A percentile compares a stretch with the other conserved stretches of the same genome.
These are phyloP conservation scores for Penicillium sp. DNA, from an alignment of 2,329 filamentous ascomycete species.

Conservation along the genomic window DNA sequence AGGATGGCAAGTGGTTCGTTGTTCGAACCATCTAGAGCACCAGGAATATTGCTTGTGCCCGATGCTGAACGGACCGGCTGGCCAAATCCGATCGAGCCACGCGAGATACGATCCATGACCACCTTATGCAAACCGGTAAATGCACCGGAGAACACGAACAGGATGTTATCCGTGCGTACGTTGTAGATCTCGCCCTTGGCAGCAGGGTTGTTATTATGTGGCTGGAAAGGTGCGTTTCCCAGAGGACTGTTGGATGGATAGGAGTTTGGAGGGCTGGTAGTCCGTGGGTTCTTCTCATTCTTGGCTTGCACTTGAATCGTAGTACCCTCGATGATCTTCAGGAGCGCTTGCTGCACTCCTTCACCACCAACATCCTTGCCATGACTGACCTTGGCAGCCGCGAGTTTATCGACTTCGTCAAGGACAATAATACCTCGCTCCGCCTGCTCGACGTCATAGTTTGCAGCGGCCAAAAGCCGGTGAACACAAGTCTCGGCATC, in stretches of 20 bases:
- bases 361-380: slow-evolving; percentile 94
- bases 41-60: slow-evolving; percentile 26
- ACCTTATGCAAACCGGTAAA: slow-evolving; percentile 90
- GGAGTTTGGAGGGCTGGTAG: slow-evolving; percentile 35
- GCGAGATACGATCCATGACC: slow-evolving; percentile 79
- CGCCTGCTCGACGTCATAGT: slow-evolving; percentile 77
- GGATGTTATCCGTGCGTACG: slow-evolving; percentile 89
- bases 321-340: slow-evolving; percentile 95
- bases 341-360: slow-evolving; percentile 88
- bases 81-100: slow-evolving; percentile 84
- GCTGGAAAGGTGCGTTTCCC: slow-evolving; percentile 29
- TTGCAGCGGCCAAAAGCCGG: slow-evolving; percentile 79
- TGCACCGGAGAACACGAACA: slow-evolving; percentile 94
- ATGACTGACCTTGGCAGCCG: slow-evolving; percentile 77
- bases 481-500: slow-evolving; percentile 97
- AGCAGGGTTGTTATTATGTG: slow-evolving; percentile 28
- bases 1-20: slow-evolving; percentile 48
- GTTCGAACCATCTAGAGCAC: slow-evolving; percentile 19
- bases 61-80: slow-evolving; percentile 63
- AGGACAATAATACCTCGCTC: slow-evolving; percentile 93
- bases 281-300: slow-evolving; percentile 43
- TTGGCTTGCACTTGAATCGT: slow-evolving; percentile 91
- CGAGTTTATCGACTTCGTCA: slow-evolving; percentile 97
- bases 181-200: slow-evolving; percentile 60
- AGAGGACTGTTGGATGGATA: slow-evolving; percentile 40